Conservation (phyloP, 2,329 filamentous ascomycete species). For the Pseudogymnoascus sp. region DNA sequence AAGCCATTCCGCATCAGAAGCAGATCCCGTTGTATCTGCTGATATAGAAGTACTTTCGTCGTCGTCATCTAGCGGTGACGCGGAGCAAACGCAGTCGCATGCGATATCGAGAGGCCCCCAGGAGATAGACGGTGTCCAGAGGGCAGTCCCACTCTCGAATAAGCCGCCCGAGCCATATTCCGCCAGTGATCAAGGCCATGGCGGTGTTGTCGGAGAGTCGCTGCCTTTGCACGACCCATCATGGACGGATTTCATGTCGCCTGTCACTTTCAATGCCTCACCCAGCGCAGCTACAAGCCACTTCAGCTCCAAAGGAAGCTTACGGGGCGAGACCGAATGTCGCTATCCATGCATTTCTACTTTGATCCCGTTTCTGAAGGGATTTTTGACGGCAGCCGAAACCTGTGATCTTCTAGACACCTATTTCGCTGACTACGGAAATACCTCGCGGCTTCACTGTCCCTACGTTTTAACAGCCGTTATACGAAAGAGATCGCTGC, state of each 20-base stretch:
- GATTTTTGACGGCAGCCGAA: background rate
- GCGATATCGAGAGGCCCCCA: background rate
- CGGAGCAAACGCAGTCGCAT: background rate
- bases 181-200: background rate
- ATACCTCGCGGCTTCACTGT: slow-evolving; percentile 37
- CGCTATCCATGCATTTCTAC: background rate
- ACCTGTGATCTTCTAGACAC: slow-evolving; percentile 41
- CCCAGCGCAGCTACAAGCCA: background rate
- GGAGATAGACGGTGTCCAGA: background rate
- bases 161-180: background rate
- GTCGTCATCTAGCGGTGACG: background rate
- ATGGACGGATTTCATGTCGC: background rate
- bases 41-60: background rate
- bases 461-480: slow-evolving; percentile 42
- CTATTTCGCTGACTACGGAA: slow-evolving; percentile 40
- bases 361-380: background rate
- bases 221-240: background rate
- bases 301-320: background rate
- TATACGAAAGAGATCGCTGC: slow-evolving; percentile 38
- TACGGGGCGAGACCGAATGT: background rate
- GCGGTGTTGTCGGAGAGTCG: background rate
- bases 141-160: background rate
- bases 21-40: background rate
- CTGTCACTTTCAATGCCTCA: background rate
- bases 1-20: background rate